A percentile compares a stretch with the other conserved stretches of the same genome.
These are phyloP conservation scores for Diaporthe vexans DNA, from an alignment of 2,329 filamentous ascomycete genomes.

Conservation along the genomic window DNA sequence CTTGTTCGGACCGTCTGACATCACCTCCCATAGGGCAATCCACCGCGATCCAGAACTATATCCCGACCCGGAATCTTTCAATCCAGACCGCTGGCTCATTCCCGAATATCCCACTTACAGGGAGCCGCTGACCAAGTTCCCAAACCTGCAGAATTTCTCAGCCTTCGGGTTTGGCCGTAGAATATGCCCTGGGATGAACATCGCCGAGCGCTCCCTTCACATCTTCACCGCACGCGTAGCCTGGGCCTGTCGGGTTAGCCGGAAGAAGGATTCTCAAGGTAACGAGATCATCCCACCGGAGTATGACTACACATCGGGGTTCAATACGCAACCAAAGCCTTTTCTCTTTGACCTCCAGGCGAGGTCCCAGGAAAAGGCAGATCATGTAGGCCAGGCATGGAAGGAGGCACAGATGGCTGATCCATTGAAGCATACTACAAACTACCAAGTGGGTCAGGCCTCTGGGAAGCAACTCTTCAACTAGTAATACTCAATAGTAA, in stretches of 20 bases:
- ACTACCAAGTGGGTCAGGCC: constrained; percentile 4
- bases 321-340: constrained; percentile 6
- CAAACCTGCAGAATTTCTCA: constrained; percentile 1
- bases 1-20: background rate
- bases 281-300: constrained; percentile 1
- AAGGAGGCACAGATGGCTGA: background rate
- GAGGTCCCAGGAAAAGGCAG: background rate
- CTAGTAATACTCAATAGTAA: background rate
- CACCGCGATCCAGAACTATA: constrained; percentile 10
- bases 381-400: background rate
- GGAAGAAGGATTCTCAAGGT: constrained; percentile 7
- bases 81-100: constrained; percentile 4
- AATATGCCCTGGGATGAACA: background rate
- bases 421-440: constrained; percentile 14
- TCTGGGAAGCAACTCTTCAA: background rate
- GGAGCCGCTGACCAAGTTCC: constrained; percentile 8
- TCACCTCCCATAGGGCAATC: background rate
- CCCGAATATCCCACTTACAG: background rate
- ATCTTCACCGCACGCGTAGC: background rate
- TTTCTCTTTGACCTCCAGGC: constrained; percentile 20
- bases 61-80: background rate
- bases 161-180: constrained; percentile 2
- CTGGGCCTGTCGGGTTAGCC: background rate
- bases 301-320: background rate
- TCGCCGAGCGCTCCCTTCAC: constrained; percentile 2